These are phyloP conservation scores for Hymenoscyphus infarciens DNA, from an alignment of 2,329 filamentous ascomycete species.

Conservation along the genomic window DNA sequence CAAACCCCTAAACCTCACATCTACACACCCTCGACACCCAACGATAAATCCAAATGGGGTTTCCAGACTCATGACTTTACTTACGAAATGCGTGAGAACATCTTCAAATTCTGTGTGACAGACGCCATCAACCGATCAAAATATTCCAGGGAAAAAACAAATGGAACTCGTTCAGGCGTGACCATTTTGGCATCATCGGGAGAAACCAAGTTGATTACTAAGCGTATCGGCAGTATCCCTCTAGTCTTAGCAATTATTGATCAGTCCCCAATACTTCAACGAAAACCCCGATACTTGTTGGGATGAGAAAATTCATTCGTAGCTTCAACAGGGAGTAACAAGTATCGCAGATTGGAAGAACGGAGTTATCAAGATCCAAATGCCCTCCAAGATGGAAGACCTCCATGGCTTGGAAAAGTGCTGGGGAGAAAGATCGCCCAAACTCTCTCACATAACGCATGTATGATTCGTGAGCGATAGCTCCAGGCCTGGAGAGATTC, in stretches of 20 bases:
- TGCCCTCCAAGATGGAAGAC: constrained; percentile 11
- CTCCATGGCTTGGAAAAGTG: constrained; percentile 4
- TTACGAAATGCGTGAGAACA: constrained; percentile 20
- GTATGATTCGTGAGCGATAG: constrained; percentile 13
- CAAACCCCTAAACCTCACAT: too few relatives aligned
- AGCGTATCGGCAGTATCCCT: constrained; percentile 17
- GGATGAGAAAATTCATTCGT: constrained; percentile 9
- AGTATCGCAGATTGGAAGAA: too few relatives aligned
- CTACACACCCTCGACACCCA: neutral
- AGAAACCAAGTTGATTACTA: constrained; percentile 5
- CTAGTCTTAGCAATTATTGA: constrained; percentile 17
- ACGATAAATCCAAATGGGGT: neutral
- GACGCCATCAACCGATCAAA: constrained; percentile 7
- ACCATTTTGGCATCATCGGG: constrained; percentile 8
- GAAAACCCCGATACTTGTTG: constrained; percentile 18
- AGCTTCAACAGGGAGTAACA: constrained; percentile 8
- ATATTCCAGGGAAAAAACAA: neutral
- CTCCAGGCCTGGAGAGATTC: constrained; percentile 16
- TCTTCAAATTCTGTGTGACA: constrained; percentile 15
- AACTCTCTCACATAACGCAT: neutral
- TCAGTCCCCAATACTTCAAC: constrained; percentile 18
- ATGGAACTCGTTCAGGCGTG: neutral
- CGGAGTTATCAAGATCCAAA: constrained; percentile 11
- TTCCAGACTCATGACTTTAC: constrained; percentile 1
- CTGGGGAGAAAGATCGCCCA: neutral